Conservation (phyloP, 768 basidiomycete genomes). For the Nidula microcarpa region DNA sequence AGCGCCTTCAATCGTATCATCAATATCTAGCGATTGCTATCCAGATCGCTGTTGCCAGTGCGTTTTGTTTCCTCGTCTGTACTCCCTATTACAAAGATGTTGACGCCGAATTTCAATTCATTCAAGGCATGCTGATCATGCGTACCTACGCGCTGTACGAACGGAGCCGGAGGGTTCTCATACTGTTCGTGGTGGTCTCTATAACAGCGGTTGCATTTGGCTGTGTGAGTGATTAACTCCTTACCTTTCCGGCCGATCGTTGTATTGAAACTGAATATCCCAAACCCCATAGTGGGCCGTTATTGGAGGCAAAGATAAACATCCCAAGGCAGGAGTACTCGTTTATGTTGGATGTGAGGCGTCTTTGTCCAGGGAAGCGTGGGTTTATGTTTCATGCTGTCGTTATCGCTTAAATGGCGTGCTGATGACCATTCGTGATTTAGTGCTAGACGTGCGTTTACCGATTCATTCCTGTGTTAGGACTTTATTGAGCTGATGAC, state of each 20-base stretch:
- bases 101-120: not conserved
- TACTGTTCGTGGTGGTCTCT: constrained; percentile 19
- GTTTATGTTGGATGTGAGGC: constrained; percentile 18
- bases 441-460: too few relatives aligned
- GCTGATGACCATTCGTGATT: too few relatives aligned
- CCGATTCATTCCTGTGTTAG: too few relatives aligned
- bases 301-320: constrained; percentile 12
- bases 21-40: constrained; percentile 28
- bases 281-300: constrained; percentile 20
- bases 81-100: not conserved
- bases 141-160: constrained; percentile 41
- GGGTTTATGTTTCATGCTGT: constrained; percentile 1
- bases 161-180: constrained; percentile 25
- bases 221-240: constrained; percentile 20
- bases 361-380: constrained; percentile 16
- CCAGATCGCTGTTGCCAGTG: constrained; percentile 30
- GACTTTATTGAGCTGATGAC: too few relatives aligned
- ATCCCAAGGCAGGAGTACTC: constrained; percentile 7
- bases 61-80: constrained; percentile 3
- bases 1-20: constrained; percentile 25
- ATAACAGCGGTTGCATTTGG: constrained; percentile 18
- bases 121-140: constrained; percentile 29
- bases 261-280: not conserved
- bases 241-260: not conserved
- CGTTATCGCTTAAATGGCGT: too few relatives aligned